Percentiles rank a stretch among this genome's conserved stretches.
Conservation (phyloP, 192 early-diverging fungal genomes). For the Coemansia sp. region DNA sequence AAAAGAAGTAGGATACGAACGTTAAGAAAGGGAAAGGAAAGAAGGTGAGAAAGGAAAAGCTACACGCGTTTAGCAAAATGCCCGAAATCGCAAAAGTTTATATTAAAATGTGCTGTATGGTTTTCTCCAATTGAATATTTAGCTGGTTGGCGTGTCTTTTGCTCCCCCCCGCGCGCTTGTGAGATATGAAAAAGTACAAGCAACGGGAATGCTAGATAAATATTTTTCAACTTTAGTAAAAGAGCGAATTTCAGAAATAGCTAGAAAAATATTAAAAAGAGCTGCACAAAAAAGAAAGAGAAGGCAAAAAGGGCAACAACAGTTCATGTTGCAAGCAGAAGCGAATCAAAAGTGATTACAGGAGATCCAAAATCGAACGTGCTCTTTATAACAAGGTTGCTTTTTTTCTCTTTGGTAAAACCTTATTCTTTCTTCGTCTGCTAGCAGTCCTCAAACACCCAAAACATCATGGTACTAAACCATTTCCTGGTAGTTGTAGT, state of each 20-base stretch:
- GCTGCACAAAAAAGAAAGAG: neutral
- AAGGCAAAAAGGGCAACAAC: constrained; percentile 6
- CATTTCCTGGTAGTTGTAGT: too few relatives aligned
- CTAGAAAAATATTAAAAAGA: constrained; percentile 3
- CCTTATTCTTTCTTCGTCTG: too few relatives aligned
- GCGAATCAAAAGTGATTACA: constrained; percentile 6
- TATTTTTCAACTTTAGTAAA: neutral
- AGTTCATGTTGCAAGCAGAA: neutral
- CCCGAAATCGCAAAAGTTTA: constrained; percentile 5
- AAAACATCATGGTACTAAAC: too few relatives aligned
- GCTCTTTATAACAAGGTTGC: too few relatives aligned
- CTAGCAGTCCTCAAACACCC: too few relatives aligned
- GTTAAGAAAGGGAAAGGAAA: neutral
- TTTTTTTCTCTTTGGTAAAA: too few relatives aligned
- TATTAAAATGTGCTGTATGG: neutral
- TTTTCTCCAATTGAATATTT: constrained; percentile 4
- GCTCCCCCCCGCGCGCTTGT: neutral
- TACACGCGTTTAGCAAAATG: neutral
- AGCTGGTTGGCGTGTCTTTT: constrained; percentile 2
- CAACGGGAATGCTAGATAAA: neutral
- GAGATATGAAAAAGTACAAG: neutral
- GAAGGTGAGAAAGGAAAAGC: constrained; percentile 1
- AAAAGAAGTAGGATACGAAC: neutral
- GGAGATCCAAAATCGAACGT: too few relatives aligned
- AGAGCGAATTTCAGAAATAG: constrained; percentile 1